Base-by-base conservation (phyloP, 371 early-diverging fungal genomes). In the Mortierella sp. region DNA sequence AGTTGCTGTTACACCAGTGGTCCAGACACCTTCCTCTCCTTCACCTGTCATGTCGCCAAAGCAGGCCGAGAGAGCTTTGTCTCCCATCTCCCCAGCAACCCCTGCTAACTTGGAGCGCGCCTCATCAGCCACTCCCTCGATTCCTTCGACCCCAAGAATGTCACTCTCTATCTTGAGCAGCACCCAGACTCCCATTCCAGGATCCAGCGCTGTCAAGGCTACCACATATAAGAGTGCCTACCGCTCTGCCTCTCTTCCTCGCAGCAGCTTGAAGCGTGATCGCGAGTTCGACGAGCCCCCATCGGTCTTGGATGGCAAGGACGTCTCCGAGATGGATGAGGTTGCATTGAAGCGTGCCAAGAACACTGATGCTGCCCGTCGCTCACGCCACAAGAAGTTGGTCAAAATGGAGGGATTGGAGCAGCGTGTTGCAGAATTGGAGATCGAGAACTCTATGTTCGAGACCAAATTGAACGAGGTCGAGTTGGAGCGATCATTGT, bases 281-380 rank as follows among this genome's bases (percentile, higher is more conserved):
- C 78, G 65, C n/a, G 79, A 65, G 51, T n/a, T 45, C 19, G 80
- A 73, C 13, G 79, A 69, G 7, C 70, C 71, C 4, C 74, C 80
- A 22, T 79, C 80, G 32, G 80, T 79, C 5, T 56, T 79, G 49
- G 80, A 79, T 0, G 80, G 80, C 53, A 66, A 40, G 64, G 74
- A 79, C 29, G 1, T 74, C 31, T 15, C 67, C 2, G 85, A 88
- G 61, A 80, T 77, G 85, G 92, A 93, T 47, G 87, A 90, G 61
- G 86, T 91, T 57, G 86, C 90, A 6, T 83, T 91, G 64, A 95
- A 95, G 85, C 93, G 95, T 51, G 90, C 90, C 78, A 93, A 93
- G 86, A 97, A 97, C 86, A 97, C 96, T 4, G 96, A 96, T 77
- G 97, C 98, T 6, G 98, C 98, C 1, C 92, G 97, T 40, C 95